Evolutionary conservation across 768 basidiomycete species (phyloP).

Genomic region (Lactifluus subvellereus): DNA sequence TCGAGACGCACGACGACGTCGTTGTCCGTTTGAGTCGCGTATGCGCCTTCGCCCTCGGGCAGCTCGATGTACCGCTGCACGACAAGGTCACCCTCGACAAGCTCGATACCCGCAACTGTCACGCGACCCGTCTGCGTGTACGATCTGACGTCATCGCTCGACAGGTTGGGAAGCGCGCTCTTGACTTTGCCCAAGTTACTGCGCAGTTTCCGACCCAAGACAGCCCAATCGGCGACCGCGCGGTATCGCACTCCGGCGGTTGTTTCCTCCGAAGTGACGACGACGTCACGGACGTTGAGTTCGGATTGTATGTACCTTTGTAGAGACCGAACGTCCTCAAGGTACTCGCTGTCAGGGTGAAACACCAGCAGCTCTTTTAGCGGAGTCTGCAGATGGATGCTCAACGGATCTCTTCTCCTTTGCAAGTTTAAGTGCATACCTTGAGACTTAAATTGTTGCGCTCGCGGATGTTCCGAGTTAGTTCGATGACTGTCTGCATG

Average conservation of each 20-base stretch:
- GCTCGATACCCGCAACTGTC: constrained; percentile 81
- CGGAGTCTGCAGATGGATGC: constrained; percentile 55
- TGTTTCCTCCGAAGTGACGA: constrained; percentile 85
- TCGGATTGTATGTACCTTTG: constrained; percentile 89
- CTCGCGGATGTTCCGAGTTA: constrained; percentile 85
- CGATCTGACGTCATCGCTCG: constrained; percentile 76
- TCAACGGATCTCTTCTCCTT: not conserved
- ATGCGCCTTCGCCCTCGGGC: constrained; percentile 52
- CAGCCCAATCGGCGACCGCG: constrained; percentile 92
- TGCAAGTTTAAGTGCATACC: constrained; percentile 40
- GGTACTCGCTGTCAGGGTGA: constrained; percentile 80
- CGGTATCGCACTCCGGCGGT: constrained; percentile 85
- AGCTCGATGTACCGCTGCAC: constrained; percentile 90
- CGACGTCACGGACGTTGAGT: constrained; percentile 86
- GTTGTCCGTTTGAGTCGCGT: constrained; percentile 83
- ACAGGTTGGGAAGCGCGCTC: constrained; percentile 72
- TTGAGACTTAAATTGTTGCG: constrained; percentile 82
- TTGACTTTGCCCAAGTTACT: constrained; percentile 88
- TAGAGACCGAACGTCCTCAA: constrained; percentile 78
- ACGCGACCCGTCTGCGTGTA: constrained; percentile 74
- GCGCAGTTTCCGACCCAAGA: constrained; percentile 87
- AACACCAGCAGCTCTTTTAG: constrained; percentile 89
- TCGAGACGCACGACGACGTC: constrained; percentile 95
- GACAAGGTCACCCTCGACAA: constrained; percentile 84
- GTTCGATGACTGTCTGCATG: constrained; percentile 92